A percentile compares a stretch with the other conserved stretches of the same genome.
Evolutionary conservation across 129 eudicot species (phyloP).

Genomic region (Chrysanthemum makinoi): DNA sequence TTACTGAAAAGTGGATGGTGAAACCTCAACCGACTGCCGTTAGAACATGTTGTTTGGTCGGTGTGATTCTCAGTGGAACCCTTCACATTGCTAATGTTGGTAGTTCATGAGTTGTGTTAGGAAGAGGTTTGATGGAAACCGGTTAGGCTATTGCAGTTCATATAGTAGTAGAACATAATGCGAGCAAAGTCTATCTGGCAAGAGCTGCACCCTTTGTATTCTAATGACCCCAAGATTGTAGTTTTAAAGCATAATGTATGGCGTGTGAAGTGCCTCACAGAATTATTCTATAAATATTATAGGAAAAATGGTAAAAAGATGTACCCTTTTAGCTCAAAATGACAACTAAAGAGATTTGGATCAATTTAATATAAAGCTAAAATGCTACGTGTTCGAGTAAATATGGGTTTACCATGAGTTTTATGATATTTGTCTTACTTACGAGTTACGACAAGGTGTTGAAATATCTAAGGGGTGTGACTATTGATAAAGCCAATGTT

Average conservation of each 20-base stretch:
- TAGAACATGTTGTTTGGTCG: constrained; percentile 63
- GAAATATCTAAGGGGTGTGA: no score
- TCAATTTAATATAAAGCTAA: no score
- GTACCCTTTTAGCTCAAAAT: no score
- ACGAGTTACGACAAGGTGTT: no score
- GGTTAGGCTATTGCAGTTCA: constrained; percentile 72
- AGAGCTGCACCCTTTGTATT: constrained; percentile 66
- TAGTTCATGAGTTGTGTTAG: constrained; percentile 80
- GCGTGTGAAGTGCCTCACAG: constrained; percentile 85
- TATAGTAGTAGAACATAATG: constrained; percentile 72
- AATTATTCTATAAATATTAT: constrained; percentile 33
- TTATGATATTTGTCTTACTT: no score
- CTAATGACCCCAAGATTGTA: constrained; percentile 70
- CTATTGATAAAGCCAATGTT: no score
- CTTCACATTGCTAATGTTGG: constrained; percentile 76
- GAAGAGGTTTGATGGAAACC: constrained; percentile 59
- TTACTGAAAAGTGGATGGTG: constrained; percentile 58
- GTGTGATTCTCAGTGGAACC: constrained; percentile 58
- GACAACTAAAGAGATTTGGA: no score
- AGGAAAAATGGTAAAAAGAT: no score
- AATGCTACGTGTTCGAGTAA: no score
- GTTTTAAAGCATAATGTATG: constrained; percentile 75
- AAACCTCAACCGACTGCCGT: constrained; percentile 79
- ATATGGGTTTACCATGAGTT: no score
- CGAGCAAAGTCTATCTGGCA: constrained; percentile 66